Conservation (phyloP, 2,329 filamentous ascomycete genomes). For the Chaetomiaceae sp. region DNA sequence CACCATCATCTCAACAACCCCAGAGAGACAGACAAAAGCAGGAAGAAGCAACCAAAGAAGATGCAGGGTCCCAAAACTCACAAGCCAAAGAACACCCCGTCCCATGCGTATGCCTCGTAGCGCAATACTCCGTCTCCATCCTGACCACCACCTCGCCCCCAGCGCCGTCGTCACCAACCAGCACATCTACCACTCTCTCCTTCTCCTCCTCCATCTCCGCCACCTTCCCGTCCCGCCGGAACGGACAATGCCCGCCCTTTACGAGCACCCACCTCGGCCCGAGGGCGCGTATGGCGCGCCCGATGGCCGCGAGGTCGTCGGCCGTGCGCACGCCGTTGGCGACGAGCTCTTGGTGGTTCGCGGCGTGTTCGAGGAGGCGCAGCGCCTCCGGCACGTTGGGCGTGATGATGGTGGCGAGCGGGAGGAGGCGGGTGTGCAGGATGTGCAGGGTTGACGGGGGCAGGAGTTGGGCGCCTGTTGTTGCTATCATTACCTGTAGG, state of each 20-base stretch:
- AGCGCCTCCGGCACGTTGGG: conserved; percentile 74
- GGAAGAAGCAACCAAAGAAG: background rate
- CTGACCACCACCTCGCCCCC: conserved; percentile 33
- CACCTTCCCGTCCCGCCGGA: conserved; percentile 57
- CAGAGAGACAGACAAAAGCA: too few relatives aligned
- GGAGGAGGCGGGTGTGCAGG: conserved; percentile 57
- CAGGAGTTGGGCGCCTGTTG: conserved; percentile 67
- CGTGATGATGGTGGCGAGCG: conserved; percentile 63
- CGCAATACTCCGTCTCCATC: conserved; percentile 66
- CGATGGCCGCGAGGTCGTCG: conserved; percentile 64
- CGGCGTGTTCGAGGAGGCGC: conserved; percentile 52
- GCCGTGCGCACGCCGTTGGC: conserved; percentile 45
- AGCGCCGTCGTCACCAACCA: conserved; percentile 55
- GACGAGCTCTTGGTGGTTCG: conserved; percentile 35
- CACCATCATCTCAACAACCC: too few relatives aligned
- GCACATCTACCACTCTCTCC: conserved; percentile 68
- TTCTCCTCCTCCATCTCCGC: conserved; percentile 56
- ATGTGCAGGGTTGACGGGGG: conserved; percentile 58
- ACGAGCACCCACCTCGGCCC: conserved; percentile 78
- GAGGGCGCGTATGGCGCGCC: conserved; percentile 58
- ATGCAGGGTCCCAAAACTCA: conserved; percentile 44
- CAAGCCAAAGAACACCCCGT: conserved; percentile 92
- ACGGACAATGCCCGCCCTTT: conserved; percentile 86
- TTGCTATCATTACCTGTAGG: conserved; percentile 87
- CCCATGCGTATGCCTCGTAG: conserved; percentile 81